phyloP scores from a whole-genome alignment of 331 rosid species.

The Stylosanthes scabra region DNA sequence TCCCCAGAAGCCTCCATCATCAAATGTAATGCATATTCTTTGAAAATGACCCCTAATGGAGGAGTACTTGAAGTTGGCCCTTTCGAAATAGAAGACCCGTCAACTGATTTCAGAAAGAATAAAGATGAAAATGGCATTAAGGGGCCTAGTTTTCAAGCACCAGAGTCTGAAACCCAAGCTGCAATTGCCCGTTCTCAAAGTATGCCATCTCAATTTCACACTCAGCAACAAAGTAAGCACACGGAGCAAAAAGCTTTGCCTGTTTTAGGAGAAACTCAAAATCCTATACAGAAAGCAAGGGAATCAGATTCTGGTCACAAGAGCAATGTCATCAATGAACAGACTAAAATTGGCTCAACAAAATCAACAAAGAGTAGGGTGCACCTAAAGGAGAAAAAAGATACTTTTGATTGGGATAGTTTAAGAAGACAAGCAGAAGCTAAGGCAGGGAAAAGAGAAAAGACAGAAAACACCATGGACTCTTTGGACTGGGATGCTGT shows the following conservation, averaged over 20 bases:
- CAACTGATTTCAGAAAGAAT: slow-evolving; percentile 49
- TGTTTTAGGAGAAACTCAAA: slow-evolving; percentile 48
- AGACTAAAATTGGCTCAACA: slow-evolving; percentile 45
- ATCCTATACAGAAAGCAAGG: slow-evolving; percentile 43
- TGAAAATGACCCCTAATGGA: slow-evolving; percentile 46
- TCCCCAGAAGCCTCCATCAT: slow-evolving; percentile 43
- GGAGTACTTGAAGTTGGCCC: slow-evolving; percentile 50
- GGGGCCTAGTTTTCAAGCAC: slow-evolving; percentile 50
- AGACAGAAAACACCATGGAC: slow-evolving; percentile 73
- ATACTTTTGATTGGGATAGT: slow-evolving; percentile 69
- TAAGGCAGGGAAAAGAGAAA: slow-evolving; percentile 66
- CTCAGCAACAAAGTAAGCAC: slow-evolving; percentile 46
- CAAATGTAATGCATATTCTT: slow-evolving; percentile 38
- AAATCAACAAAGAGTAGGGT: slow-evolving; percentile 52
- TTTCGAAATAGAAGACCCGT: slow-evolving; percentile 49
- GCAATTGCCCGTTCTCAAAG: slow-evolving; percentile 49
- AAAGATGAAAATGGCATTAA: slow-evolving; percentile 48
- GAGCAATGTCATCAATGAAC: slow-evolving; percentile 47
- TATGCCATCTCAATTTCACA: slow-evolving; percentile 37
- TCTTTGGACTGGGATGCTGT: slow-evolving; percentile 97
- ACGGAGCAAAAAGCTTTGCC: slow-evolving; percentile 44
- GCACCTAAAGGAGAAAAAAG: slow-evolving; percentile 59
- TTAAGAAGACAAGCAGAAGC: slow-evolving; percentile 65
- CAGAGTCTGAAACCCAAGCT: slow-evolving; percentile 54
- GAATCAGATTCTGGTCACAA: slow-evolving; percentile 44